Conservation (phyloP, 331 rosid genomes). For the Saraca asoca region DNA sequence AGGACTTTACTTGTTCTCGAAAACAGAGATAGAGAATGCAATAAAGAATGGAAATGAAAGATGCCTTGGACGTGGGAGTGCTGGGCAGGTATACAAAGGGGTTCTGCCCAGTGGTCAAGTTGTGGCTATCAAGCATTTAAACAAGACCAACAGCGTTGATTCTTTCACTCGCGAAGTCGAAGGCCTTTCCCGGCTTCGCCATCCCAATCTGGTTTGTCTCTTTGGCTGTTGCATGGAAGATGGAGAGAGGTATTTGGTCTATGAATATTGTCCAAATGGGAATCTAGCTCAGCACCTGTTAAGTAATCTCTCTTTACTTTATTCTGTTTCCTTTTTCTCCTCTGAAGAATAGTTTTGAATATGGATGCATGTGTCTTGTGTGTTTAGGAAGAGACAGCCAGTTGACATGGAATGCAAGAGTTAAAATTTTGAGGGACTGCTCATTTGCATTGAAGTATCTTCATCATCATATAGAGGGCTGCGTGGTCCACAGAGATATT, state of each 20-base stretch:
- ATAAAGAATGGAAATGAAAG: slow-evolving; percentile 45
- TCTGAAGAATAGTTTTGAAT: background rate
- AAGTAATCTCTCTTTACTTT: slow-evolving; percentile 45
- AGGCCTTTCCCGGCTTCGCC: slow-evolving; percentile 79
- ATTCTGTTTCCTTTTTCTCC: background rate
- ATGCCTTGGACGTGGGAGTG: slow-evolving; percentile 78
- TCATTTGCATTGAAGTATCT: slow-evolving; percentile 76
- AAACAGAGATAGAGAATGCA: slow-evolving; percentile 73
- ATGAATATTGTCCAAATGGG: slow-evolving; percentile 73
- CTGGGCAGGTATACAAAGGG: slow-evolving; percentile 77
- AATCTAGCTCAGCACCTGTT: slow-evolving; percentile 85
- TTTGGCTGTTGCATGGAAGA: slow-evolving; percentile 72
- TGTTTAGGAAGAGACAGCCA: slow-evolving; percentile 53
- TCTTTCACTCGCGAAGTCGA: slow-evolving; percentile 68
- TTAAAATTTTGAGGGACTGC: slow-evolving; percentile 71
- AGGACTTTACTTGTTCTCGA: slow-evolving; percentile 70
- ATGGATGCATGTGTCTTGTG: background rate
- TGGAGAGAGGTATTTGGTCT: slow-evolving; percentile 72
- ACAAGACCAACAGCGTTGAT: slow-evolving; percentile 54
- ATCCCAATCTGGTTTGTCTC: slow-evolving; percentile 73
- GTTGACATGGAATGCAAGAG: slow-evolving; percentile 70
- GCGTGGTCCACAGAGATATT: slow-evolving; percentile 91
- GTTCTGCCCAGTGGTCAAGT: slow-evolving; percentile 82
- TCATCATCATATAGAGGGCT: slow-evolving; percentile 73
- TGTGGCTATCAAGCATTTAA: slow-evolving; percentile 79